These are phyloP conservation scores for Sporothrix humicola DNA, from an alignment of 2,329 filamentous ascomycete species.

Conservation along the genomic window DNA sequence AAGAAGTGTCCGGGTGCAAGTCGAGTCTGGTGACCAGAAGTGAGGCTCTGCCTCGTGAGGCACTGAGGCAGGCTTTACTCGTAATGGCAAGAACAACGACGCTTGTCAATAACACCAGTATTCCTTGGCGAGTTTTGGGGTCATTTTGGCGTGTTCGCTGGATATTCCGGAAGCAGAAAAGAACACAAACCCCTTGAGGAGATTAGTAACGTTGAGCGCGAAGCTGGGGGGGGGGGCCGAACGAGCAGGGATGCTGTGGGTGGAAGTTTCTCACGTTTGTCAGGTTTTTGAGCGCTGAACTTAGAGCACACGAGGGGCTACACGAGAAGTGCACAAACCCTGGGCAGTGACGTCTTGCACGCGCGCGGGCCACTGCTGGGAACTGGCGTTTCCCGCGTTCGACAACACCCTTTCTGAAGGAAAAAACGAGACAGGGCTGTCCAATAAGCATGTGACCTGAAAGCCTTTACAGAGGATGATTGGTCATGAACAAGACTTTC, in stretches of 20 bases:
- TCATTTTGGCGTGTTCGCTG: not conserved
- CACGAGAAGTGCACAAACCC: too few relatives aligned
- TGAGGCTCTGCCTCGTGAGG: conserved; percentile 17
- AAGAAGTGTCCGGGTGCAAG: not conserved
- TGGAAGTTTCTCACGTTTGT: not conserved
- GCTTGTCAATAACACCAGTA: not conserved
- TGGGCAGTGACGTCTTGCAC: conserved; percentile 13
- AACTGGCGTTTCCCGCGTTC: not conserved
- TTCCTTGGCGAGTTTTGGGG: not conserved
- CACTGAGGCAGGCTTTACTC: not conserved
- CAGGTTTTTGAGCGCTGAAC: too few relatives aligned
- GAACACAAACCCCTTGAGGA: not conserved
- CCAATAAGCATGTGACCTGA: conserved; percentile 1
- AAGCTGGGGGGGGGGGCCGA: not conserved
- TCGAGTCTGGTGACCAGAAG: not conserved
- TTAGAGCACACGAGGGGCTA: too few relatives aligned
- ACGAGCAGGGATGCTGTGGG: not conserved
- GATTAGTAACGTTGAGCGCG: not conserved
- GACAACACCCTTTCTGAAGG: not conserved
- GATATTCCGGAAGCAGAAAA: too few relatives aligned
- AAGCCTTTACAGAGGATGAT: conserved; percentile 17
- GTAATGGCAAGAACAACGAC: not conserved
- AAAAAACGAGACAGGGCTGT: not conserved
- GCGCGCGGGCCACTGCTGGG: not conserved
- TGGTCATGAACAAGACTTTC: not conserved